phyloP scores from a whole-genome alignment of 306 rosid species.

The Abrus precatorius region DNA sequence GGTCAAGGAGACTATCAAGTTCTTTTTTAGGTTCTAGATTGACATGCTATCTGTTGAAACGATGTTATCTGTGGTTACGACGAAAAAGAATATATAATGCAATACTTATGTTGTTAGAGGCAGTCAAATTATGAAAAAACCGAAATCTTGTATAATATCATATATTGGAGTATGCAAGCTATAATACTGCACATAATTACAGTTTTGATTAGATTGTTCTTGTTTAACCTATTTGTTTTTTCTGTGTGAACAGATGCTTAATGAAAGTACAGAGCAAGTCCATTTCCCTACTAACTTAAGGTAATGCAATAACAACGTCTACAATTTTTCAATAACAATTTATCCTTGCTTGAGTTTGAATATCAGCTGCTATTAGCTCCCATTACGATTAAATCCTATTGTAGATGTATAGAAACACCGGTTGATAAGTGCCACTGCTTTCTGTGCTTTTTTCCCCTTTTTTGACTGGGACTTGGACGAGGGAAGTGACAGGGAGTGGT shows the following conservation, averaged over 20 bases:
- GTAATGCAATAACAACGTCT: slow-evolving; percentile 41
- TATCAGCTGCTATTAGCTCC: slow-evolving; percentile 15
- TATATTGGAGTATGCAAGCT: background rate
- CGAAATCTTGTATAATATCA: slow-evolving; percentile 7
- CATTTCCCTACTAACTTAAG: slow-evolving; percentile 53
- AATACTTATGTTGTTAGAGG: background rate
- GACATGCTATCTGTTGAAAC: background rate
- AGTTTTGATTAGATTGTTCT: slow-evolving; percentile 33
- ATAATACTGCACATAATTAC: background rate
- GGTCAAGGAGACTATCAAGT: slow-evolving; percentile 15
- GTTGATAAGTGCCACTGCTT: slow-evolving; percentile 5
- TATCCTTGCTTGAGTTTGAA: slow-evolving; percentile 16
- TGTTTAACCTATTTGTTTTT: slow-evolving; percentile 33
- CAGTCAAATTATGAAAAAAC: slow-evolving; percentile 35
- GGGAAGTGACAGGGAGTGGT: slow-evolving; percentile 30
- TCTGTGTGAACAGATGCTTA: slow-evolving; percentile 58
- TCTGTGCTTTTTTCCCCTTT: slow-evolving; percentile 7
- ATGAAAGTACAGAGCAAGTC: slow-evolving; percentile 36
- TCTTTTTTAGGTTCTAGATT: slow-evolving; percentile 12
- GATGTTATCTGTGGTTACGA: slow-evolving; percentile 8
- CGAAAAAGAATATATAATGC: background rate
- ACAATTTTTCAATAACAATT: slow-evolving; percentile 18
- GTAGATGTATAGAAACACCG: slow-evolving; percentile 10
- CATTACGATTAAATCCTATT: slow-evolving; percentile 25
- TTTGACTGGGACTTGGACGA: slow-evolving; percentile 1